Evolutionary conservation across 805 yeast species (phyloP).

Genomic region (Hemisphaericaspora nanyangensis): DNA sequence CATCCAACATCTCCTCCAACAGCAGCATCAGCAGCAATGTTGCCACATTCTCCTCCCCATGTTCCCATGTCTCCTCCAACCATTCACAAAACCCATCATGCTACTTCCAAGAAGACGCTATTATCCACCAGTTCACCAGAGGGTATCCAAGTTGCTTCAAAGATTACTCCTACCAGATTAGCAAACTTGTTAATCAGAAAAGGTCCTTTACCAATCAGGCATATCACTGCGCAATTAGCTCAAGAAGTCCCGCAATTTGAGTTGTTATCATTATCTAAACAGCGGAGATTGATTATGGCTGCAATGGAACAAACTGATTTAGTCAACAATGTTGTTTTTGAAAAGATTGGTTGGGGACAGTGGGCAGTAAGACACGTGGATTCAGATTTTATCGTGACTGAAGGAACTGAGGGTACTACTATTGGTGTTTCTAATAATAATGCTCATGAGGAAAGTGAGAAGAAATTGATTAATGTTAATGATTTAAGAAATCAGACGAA

Average conservation of each 20-base stretch:
- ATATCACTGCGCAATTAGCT: conserved; percentile 76
- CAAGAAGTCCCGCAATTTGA: conserved; percentile 76
- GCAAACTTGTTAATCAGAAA: conserved; percentile 64
- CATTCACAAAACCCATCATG: background rate
- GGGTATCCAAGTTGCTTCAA: conserved; percentile 82
- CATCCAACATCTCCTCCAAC: background rate
- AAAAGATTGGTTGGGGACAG: conserved; percentile 97
- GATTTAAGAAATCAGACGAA: conserved; percentile 33
- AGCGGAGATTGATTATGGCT: conserved; percentile 84
- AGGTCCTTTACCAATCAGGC: conserved; percentile 90
- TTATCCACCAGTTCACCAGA: conserved; percentile 81
- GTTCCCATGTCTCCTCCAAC: background rate
- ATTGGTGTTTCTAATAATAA: too few species aligned
- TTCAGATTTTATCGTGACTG: conserved; percentile 44
- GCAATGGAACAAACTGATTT: conserved; percentile 74
- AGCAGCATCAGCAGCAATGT: background rate
- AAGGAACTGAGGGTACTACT: conserved; percentile 31
- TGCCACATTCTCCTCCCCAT: background rate
- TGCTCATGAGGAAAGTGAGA: background rate
- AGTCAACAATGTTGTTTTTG: conserved; percentile 65
- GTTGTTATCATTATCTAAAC: conserved; percentile 77
- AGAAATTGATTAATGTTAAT: conserved; percentile 20
- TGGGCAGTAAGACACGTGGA: conserved; percentile 74
- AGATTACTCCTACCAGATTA: conserved; percentile 75
- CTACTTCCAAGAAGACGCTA: conserved; percentile 8